Evolutionary conservation across 768 basidiomycete species (phyloP).

Genomic region (Naganishia randhawae): DNA sequence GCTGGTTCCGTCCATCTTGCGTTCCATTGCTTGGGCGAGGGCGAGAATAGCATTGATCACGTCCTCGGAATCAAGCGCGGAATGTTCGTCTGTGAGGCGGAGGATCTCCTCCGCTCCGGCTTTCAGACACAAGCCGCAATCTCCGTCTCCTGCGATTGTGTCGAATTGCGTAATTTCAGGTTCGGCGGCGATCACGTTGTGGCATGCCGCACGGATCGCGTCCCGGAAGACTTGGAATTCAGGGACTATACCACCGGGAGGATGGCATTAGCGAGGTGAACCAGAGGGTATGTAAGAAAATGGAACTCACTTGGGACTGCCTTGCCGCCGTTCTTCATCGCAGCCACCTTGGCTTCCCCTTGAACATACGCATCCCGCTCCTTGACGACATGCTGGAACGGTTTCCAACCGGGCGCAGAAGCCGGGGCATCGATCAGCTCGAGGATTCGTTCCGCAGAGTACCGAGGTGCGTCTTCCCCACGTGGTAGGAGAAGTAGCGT

Average conservation of each 20-base stretch:
- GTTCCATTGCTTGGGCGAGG: constrained; percentile 72
- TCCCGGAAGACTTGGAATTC: constrained; percentile 58
- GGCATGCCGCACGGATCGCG: constrained; percentile 61
- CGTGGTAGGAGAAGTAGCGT: constrained; percentile 62
- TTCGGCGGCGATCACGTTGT: constrained; percentile 70
- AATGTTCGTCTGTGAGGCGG: constrained; percentile 57
- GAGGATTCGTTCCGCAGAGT: constrained; percentile 47
- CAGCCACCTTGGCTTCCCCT: constrained; percentile 6
- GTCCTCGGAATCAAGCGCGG: constrained; percentile 60
- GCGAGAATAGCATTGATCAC: constrained; percentile 61
- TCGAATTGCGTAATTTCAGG: constrained; percentile 89
- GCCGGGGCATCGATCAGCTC: constrained; percentile 50
- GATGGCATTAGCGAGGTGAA: neutral
- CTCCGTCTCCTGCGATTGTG: constrained; percentile 84
- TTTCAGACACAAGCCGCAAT: constrained; percentile 63
- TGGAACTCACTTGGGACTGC: constrained; percentile 29
- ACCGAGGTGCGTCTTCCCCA: constrained; percentile 34
- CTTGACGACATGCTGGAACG: constrained; percentile 53
- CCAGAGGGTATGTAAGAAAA: neutral
- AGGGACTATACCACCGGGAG: neutral
- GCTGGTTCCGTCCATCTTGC: constrained; percentile 85
- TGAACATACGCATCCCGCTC: neutral
- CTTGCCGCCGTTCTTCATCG: constrained; percentile 30
- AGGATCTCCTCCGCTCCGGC: constrained; percentile 63
- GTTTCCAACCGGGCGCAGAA: constrained; percentile 79